A percentile compares a stretch with the other conserved stretches of the same genome.
These are phyloP conservation scores for Effrenium voratum DNA, from an alignment of 73 alveolate genomes.

Conservation along the genomic window DNA sequence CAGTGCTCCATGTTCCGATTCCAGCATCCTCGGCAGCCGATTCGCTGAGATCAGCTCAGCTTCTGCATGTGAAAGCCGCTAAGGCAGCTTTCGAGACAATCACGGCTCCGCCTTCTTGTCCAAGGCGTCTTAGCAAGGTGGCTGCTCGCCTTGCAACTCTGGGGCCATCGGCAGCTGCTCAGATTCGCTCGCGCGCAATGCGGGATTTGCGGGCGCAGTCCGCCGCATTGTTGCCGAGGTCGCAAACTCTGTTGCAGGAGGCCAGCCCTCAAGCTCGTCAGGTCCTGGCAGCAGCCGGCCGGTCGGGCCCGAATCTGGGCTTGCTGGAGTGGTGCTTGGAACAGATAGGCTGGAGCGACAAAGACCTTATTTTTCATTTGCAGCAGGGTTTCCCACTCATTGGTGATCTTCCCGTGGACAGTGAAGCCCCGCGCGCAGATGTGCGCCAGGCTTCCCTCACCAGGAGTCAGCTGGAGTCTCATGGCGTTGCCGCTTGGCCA, in stretches of 20 bases:
- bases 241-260: background rate
- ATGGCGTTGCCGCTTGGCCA: background rate
- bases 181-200: background rate
- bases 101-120: background rate
- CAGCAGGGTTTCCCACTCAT: background rate
- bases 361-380: background rate
- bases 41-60: background rate
- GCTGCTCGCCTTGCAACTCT: background rate
- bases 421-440: background rate
- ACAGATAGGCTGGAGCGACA: background rate
- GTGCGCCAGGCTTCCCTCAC: background rate
- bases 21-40: background rate
- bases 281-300: background rate
- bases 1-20: background rate
- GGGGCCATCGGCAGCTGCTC: background rate
- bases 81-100: background rate
- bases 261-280: background rate
- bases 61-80: conserved; percentile 3
- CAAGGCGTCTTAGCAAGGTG: background rate
- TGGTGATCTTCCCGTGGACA: background rate
- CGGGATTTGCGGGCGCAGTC: background rate
- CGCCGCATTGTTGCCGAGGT: background rate
- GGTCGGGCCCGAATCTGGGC: background rate
- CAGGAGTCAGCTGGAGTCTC: background rate
- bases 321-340: background rate